Conservation (phyloP, 2,329 filamentous ascomycete genomes). For the Fusarium penzigii region DNA sequence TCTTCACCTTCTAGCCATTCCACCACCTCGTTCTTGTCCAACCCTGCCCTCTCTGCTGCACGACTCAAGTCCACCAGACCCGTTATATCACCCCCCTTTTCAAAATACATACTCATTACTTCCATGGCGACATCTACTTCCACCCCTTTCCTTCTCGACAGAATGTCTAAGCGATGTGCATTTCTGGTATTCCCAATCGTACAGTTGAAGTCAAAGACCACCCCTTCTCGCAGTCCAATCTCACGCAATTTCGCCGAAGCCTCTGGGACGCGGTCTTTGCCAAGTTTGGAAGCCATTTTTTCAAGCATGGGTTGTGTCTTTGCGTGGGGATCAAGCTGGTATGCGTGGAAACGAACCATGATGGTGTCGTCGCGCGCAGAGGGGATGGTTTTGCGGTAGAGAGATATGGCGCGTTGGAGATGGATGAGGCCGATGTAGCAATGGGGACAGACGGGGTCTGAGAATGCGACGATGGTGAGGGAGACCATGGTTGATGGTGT, state of each 20-base stretch:
- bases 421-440: conserved; percentile 81
- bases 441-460: conserved; percentile 79
- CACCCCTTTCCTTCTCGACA: conserved; percentile 54
- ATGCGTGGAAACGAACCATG: conserved; percentile 73
- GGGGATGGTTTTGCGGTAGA: conserved; percentile 64
- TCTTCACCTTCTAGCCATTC: conserved; percentile 54
- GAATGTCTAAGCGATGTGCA: conserved; percentile 63
- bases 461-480: conserved; percentile 76
- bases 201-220: conserved; percentile 67
- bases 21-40: conserved; percentile 53
- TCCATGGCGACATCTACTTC: conserved; percentile 63
- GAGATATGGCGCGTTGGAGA: conserved; percentile 68
- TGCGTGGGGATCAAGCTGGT: conserved; percentile 74
- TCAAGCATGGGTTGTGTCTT: conserved; percentile 46
- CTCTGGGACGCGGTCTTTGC: conserved; percentile 57
- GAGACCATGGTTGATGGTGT: conserved; percentile 59
- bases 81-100: conserved; percentile 65
- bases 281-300: conserved; percentile 66
- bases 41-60: conserved; percentile 55
- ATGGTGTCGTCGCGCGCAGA: conserved; percentile 65
- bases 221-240: conserved; percentile 65
- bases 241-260: conserved; percentile 59
- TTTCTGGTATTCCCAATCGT: conserved; percentile 46
- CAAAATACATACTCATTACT: conserved; percentile 67
- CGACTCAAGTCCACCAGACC: conserved; percentile 51